Evolutionary conservation across 306 rosid species (phyloP), one percentile per base, ranked within the genome.

Genomic region (Benincasa hispida): DNA sequence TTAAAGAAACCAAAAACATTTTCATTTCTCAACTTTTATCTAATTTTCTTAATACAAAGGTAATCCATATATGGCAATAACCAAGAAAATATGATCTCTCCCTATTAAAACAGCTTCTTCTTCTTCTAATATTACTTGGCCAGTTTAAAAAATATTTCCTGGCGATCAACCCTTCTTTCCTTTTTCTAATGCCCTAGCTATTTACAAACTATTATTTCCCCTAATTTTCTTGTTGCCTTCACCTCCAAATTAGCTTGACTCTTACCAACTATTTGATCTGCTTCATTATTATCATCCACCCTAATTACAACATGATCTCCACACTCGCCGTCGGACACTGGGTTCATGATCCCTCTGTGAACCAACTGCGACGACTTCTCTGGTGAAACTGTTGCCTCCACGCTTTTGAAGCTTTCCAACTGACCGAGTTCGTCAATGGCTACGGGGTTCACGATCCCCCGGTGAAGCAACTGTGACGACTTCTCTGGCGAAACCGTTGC

Each of bases 261-360:
- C 51, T 66, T 37, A 1, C 51, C 30, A 3, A 45, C n/a, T n/a
- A n/a, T 45, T 45, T 45, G 17, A 45, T 11, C 53, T 21, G 5
- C 25, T 39, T 67, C 74, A 39, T 45, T 45, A 45, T 45, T 45
- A 45, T 67, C 18, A 67, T 67, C 53, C 53, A 67, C 74, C 51
- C 2, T 67, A 67, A 67, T 39, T 39, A 67, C 74, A 67, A 67
- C 74, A 67, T 62, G 70, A 62, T 67, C 74, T 39, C 30, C 53
- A 39, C 30, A 10, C 30, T 75, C 78, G 18, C 24, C 55, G 8
- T 86, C 96, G 37, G 73, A 72, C 41, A 83, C 79, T n/a, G 98
- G 97, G 22, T 89, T 89, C 39, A 91, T 78, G 60, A 59, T 84
- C 74, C 98, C 93, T 50, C 89, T 82, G 68, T 91, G 98, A 81